phyloP scores from a whole-genome alignment of 2,329 filamentous ascomycete genomes.

The Xylaria sp. region DNA sequence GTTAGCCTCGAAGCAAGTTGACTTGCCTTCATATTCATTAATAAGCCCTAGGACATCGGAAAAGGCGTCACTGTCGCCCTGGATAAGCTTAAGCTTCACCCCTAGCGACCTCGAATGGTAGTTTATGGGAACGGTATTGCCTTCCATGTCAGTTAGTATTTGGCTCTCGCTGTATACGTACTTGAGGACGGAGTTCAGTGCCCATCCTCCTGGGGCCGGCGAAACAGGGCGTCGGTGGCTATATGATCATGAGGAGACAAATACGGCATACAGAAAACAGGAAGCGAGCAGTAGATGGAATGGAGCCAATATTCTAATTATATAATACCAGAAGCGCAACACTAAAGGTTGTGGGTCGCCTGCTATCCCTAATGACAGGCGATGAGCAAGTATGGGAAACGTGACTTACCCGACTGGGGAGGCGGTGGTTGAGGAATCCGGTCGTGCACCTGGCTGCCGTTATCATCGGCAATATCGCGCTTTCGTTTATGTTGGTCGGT shows the following conservation, averaged over 20 bases:
- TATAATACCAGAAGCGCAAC: conserved; percentile 31
- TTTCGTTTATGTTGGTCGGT: conserved; percentile 60
- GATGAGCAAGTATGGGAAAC: conserved; percentile 32
- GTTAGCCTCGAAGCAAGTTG: conserved; percentile 13
- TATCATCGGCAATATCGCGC: conserved; percentile 58
- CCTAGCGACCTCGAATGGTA: conserved; percentile 60
- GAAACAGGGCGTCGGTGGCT: conserved; percentile 11
- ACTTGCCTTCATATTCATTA: conserved; percentile 77
- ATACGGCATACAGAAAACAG: conserved; percentile 23
- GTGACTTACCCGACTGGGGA: conserved; percentile 58
- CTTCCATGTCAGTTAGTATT: conserved; percentile 46
- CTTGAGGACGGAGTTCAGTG: conserved; percentile 10
- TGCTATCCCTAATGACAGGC: conserved; percentile 19
- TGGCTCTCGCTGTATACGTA: conserved; percentile 13
- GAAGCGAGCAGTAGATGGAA: conserved; percentile 19
- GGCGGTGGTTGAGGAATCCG: conserved; percentile 58
- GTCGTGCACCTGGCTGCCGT: conserved; percentile 54
- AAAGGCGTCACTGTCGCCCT: conserved; percentile 73
- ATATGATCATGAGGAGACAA: conserved; percentile 16
- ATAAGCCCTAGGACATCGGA: conserved; percentile 78
- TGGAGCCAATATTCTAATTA: conserved; percentile 20
- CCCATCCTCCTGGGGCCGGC: conserved; percentile 21
- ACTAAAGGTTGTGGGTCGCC: conserved; percentile 35
- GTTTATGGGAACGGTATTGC: conserved; percentile 59
- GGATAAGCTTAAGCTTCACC: conserved; percentile 62